A percentile compares a stretch with the other conserved stretches of the same genome.
Conservation (phyloP, 2,329 filamentous ascomycete genomes). For the Sclerotinia subarctica region DNA sequence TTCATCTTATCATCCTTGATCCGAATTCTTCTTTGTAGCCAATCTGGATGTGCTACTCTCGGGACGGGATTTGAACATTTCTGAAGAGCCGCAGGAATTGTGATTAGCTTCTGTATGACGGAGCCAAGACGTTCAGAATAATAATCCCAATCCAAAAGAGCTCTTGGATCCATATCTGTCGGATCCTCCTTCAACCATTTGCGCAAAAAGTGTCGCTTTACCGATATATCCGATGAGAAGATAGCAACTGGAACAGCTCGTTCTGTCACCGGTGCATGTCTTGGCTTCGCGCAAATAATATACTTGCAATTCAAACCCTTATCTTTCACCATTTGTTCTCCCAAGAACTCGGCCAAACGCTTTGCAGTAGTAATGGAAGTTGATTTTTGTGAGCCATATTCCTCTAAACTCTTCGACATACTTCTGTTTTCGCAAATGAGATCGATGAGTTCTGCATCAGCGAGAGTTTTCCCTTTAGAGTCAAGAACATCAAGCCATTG, state of each 20-base stretch:
- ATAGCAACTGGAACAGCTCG: slow-evolving; percentile 93
- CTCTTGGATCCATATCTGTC: slow-evolving; percentile 82
- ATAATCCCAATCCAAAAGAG: slow-evolving; percentile 93
- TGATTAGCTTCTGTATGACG: slow-evolving; percentile 98
- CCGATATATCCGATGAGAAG: slow-evolving; percentile 85
- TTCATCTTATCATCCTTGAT: slow-evolving; percentile 97
- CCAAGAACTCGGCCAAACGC: slow-evolving; percentile 90
- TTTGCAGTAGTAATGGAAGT: slow-evolving; percentile 99
- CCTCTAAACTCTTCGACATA: slow-evolving; percentile 95
- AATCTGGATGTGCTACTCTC: slow-evolving; percentile 89
- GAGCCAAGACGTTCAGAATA: slow-evolving; percentile 94
- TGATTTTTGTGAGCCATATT: slow-evolving; percentile 93
- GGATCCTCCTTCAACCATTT: slow-evolving; percentile 97
- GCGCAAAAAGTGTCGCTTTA: slow-evolving; percentile 84
- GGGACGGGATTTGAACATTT: slow-evolving; percentile 94
- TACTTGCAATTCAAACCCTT: slow-evolving; percentile 99
- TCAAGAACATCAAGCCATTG: slow-evolving; percentile 95
- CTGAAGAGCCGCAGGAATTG: slow-evolving; percentile 93
- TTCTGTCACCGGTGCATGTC: slow-evolving; percentile 89
- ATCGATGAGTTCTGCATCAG: slow-evolving; percentile 96
- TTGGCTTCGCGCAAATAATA: slow-evolving; percentile 87
- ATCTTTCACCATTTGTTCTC: slow-evolving; percentile 98
- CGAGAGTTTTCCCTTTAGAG: slow-evolving; percentile 80
- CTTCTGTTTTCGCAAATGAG: slow-evolving; percentile 99
- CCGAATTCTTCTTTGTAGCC: slow-evolving; percentile 90